Evolutionary conservation across 805 yeast genomes (phyloP), one percentile per base, ranked within the genome.

Genomic region (Nakazawaea wickerhamii): DNA sequence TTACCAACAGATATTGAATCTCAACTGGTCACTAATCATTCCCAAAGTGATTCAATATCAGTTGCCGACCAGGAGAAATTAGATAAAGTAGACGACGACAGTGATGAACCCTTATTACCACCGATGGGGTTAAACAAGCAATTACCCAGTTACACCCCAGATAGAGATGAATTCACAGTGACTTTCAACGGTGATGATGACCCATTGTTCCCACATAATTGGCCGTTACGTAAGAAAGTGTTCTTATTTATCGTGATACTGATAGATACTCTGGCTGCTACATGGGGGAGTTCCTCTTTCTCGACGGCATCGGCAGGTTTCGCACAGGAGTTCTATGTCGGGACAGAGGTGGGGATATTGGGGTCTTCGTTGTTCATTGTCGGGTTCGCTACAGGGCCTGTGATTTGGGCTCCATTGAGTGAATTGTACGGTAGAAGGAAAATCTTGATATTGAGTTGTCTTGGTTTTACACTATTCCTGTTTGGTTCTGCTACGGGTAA

Each of bases 321-420:
- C 25, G 59, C 73, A 49, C 64, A 50, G 38, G 61, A 70, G 30
- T 90, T 61, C 60, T 75, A 75, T 45, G 78, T 90, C 37, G 81
- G 84, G 32, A 48, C 55, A 5, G 84, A 79, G 9, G 90, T 80
- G n/a, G 82, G 84, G 11, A 73, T 85, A 18, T 69, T 91, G 36
- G 84, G 87, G 44, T 73, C 88, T 8, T 79, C 96, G 0, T 68
- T 89, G 20, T 90, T 77, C 54, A 96, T 90, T n/a, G 61, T 88
- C 32, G 98, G 97, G 9, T 91, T 89, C 63, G 97, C 96, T 1
- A 73, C 87, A 1, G 96, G 97, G 15, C 98, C 98, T 3, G 68
- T 90, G 39, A 55, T 87, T 28, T 90, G 93, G 88, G 96, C 93
- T 20, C 96, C 95, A 4, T 58, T 84, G 28, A 81, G 91, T n/a